Base-by-base conservation (phyloP, 208 protist genomes). In the Strigomonas culicis region DNA sequence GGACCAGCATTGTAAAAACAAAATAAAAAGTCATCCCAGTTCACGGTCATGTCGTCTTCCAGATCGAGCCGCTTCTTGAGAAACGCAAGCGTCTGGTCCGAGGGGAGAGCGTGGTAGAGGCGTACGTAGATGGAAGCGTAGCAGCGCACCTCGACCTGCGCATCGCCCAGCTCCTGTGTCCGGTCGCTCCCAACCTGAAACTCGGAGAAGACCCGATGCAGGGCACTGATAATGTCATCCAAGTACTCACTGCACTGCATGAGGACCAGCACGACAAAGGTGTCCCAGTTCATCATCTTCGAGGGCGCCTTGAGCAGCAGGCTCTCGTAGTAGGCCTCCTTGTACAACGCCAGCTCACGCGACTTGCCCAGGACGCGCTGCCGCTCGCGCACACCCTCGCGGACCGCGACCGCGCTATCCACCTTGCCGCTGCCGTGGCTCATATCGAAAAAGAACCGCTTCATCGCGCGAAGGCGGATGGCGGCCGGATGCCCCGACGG, bases 1-100 rank as follows among this genome's bases (percentile, higher is more conserved):
- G 34, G 34, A 0, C 68, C 68, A 28, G 70, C 59, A 58, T 47
- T 72, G 62, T 91, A 92, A 41, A 79, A 80, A 10, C 86, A 53
- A 36, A 81, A 76, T 27, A 95, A 64, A 72, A 95, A 95, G 52
- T 92, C 85, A 52, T 79, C 80, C 86, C 88, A 95, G 56, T 68
- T 68, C 25, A 95, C 53, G 34, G 80, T 89, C 68, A 84, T 87
- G 1, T 72, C 76, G 0, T 72, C 62, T 4, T 82, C 70, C 11
- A 88, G 64, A 17, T 77, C 76, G 3, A 92, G 59, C 4, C 62
- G 65, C 19, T 52, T 64, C 43, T 68, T 65, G 55, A 87, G 34
- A 32, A 57, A 55, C 15, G 41, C 59, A 8, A 82, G 36, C 19
- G 85, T 84, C 11, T 47, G 51, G 2, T 36, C 41, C 8, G 63